Evolutionary conservation across 805 yeast genomes (phyloP).

Genomic region (Saccharomycopsis capsularis): DNA sequence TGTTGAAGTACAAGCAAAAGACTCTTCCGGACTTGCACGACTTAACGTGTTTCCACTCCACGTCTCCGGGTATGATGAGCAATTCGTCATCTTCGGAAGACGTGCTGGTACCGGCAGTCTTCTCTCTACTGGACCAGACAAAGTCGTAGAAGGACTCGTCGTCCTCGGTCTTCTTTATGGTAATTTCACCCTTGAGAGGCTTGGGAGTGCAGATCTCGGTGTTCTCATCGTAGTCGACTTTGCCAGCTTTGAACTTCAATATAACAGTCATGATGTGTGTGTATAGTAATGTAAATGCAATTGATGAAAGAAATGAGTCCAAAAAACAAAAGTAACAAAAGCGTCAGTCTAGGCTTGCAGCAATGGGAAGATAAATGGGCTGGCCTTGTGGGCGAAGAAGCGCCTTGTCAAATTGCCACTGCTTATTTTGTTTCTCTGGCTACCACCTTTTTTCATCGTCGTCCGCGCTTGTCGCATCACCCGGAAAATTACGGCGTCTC

Average conservation of each 20-base stretch:
- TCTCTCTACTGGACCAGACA: constrained; percentile 64
- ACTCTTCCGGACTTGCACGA: constrained; percentile 76
- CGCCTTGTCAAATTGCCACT: too few relatives aligned
- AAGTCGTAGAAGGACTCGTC: constrained; percentile 59
- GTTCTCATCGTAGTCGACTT: constrained; percentile 55
- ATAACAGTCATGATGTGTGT: constrained; percentile 7
- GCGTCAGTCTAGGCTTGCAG: too few relatives aligned
- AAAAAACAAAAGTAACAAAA: too few relatives aligned
- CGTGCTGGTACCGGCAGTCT: constrained; percentile 27
- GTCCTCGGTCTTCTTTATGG: constrained; percentile 54
- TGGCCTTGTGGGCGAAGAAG: too few relatives aligned
- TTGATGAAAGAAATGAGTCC: too few relatives aligned
- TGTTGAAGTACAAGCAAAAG: constrained; percentile 56
- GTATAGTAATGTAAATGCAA: too few relatives aligned
- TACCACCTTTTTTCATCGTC: too few relatives aligned
- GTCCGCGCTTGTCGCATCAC: too few relatives aligned
- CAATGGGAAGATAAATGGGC: too few relatives aligned
- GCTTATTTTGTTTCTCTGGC: too few relatives aligned
- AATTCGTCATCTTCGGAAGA: constrained; percentile 49
- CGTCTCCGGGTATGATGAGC: constrained; percentile 79
- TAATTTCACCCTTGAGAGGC: constrained; percentile 59
- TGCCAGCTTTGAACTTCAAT: constrained; percentile 70
- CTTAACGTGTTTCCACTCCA: constrained; percentile 61
- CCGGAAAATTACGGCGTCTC: too few relatives aligned
- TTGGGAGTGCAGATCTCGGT: constrained; percentile 62